Conservation (phyloP, 2,329 filamentous ascomycete species). For the Penicillium corylophilum region DNA sequence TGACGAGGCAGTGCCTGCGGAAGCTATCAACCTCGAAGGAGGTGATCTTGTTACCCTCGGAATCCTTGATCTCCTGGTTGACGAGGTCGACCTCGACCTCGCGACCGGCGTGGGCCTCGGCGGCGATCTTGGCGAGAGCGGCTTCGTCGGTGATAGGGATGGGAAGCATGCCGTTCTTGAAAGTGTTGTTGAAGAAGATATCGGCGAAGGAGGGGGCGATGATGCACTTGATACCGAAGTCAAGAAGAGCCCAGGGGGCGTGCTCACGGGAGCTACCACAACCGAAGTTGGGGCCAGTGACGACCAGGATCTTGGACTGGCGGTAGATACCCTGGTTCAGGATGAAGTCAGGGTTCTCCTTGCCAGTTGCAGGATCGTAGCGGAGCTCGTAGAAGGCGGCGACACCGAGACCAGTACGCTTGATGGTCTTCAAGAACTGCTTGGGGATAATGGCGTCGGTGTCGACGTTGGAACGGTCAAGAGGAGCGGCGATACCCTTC, state of each 20-base stretch:
- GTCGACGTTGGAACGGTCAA: constrained; percentile 89
- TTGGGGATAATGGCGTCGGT: constrained; percentile 99
- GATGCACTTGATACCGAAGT: constrained; percentile 92
- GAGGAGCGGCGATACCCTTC: constrained; percentile 81
- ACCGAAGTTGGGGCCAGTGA: constrained; percentile 90
- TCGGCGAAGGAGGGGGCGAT: constrained; percentile 86
- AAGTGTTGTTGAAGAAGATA: constrained; percentile 99
- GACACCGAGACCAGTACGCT: constrained; percentile 85
- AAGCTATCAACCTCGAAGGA: constrained; percentile 89
- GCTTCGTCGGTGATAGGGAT: constrained; percentile 69
- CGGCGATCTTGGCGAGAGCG: constrained; percentile 68
- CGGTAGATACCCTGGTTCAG: constrained; percentile 90
- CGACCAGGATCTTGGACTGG: constrained; percentile 81
- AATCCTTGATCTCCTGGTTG: constrained; percentile 77
- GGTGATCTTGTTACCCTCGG: constrained; percentile 69
- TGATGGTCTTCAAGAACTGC: constrained; percentile 99
- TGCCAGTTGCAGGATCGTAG: constrained; percentile 67
- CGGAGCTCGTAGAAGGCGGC: constrained; percentile 86
- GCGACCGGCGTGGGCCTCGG: constrained; percentile 72
- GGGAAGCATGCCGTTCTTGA: constrained; percentile 99
- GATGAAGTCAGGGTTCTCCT: constrained; percentile 76
- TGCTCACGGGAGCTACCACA: constrained; percentile 92
- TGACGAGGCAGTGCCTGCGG: constrained; percentile 88
- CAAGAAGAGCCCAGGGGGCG: constrained; percentile 92
- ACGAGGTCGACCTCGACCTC: constrained; percentile 89